Base-by-base conservation (phyloP, 2,329 filamentous ascomycete genomes). In the Sporothrix globosa region DNA sequence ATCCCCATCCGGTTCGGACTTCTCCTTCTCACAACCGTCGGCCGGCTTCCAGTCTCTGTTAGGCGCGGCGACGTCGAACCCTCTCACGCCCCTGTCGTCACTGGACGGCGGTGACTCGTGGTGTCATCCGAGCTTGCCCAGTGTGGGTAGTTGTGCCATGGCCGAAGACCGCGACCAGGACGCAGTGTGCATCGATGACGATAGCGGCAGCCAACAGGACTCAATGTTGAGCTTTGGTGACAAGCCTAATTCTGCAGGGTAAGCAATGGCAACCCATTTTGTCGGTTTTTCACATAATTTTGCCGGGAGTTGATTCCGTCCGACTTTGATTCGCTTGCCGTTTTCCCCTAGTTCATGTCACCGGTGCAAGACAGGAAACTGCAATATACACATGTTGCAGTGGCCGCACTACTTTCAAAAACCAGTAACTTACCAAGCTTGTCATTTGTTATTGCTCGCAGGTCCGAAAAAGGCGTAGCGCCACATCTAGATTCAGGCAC, bases 21-120 rank as follows among this genome's bases (percentile, higher is more conserved):
- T 71, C 14, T 73, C 71, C 1, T 67, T 70, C 24, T 73, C 72
- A 17, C 67, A 70, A 3, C 34, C 69, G 1, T 69, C 72, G 4
- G 44, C 60, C 19, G 34, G 46, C 14, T 70, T 71, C 17, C 30
- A 71, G n/a, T 68, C 73, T 0, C 27, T 72, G 2, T 30, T 63
- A 3, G 44, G 70, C 13, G 53, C 58, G 3, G 66, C 67, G 6
- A 27, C 69, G 13, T 24, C 69, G 1, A 70, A 61, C 1, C 73
- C 73, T 1, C 19, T 72, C 1, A 71, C 67, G 4, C 73, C 73
- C 0, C 10, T 72, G 27, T 74, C 73, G 6, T 73, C 73, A 19
- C 41, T 71, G 27, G 72, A 73, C 68, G 60, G 70, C 63, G 60
- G 66, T 24, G 69, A 71, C 19, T 39, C 30, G 24, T 53, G 41